Conservation (phyloP, 2,329 filamentous ascomycete species). For the Furcasterigmium sp. region DNA sequence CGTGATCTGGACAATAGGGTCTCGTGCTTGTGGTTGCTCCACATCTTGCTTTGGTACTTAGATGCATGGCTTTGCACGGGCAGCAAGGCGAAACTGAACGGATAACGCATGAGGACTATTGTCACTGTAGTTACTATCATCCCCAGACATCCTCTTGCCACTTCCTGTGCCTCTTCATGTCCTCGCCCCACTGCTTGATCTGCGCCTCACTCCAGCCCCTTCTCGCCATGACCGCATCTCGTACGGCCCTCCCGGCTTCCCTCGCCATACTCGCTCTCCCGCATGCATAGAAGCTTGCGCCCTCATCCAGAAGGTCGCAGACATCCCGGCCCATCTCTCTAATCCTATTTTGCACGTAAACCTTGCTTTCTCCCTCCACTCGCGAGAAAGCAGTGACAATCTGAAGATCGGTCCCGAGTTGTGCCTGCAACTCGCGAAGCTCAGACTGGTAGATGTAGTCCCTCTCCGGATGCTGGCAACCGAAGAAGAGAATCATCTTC, state of each 20-base stretch:
- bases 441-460: conserved; percentile 25
- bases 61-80: too few relatives aligned
- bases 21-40: too few relatives aligned
- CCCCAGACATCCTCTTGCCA: conserved; percentile 52
- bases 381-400: conserved; percentile 26
- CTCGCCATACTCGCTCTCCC: conserved; percentile 35
- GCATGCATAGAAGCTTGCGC: conserved; percentile 35
- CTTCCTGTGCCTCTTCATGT: conserved; percentile 41
- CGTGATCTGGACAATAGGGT: too few relatives aligned
- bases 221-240: conserved; percentile 23
- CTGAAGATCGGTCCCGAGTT: conserved; percentile 7
- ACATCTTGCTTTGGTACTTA: too few relatives aligned
- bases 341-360: conserved; percentile 32
- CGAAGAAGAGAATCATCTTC: conserved; percentile 33
- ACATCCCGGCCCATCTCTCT: conserved; percentile 21
- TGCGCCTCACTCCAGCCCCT: conserved; percentile 32
- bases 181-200: conserved; percentile 38
- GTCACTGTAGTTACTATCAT: too few relatives aligned
- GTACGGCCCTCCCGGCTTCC: conserved; percentile 33
- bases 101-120: too few relatives aligned
- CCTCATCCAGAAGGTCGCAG: conserved; percentile 21
- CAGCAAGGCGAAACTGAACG: too few relatives aligned
- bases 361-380: conserved; percentile 11
- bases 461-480: conserved; percentile 27
- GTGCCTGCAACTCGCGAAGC: conserved; percentile 13